These are phyloP conservation scores for Inosperma sp. DNA, from an alignment of 768 basidiomycete genomes.

Conservation along the genomic window DNA sequence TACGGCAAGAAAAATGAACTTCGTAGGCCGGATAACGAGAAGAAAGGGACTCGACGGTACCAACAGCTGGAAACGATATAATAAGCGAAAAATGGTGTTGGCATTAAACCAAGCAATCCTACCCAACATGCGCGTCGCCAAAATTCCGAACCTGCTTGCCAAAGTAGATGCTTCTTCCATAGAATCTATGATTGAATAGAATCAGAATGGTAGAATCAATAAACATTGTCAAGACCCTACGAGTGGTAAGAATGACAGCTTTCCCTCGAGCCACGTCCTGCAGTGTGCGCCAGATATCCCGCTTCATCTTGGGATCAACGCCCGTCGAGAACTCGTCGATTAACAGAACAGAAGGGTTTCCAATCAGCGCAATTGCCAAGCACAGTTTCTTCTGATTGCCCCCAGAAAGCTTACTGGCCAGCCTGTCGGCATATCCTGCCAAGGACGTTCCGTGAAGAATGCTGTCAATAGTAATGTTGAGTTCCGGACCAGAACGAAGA, in stretches of 20 bases:
- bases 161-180: constrained; percentile 84
- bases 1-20: constrained; percentile 67
- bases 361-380: constrained; percentile 69
- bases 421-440: constrained; percentile 55
- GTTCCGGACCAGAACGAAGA: constrained; percentile 43
- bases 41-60: constrained; percentile 58
- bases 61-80: constrained; percentile 48
- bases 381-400: constrained; percentile 77
- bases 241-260: constrained; percentile 68
- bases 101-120: constrained; percentile 15
- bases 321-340: constrained; percentile 85
- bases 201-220: neutral
- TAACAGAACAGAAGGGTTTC: constrained; percentile 71
- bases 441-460: constrained; percentile 59
- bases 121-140: constrained; percentile 70
- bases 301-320: constrained; percentile 77
- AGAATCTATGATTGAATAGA: constrained; percentile 44
- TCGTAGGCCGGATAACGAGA: constrained; percentile 71
- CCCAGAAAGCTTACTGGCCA: constrained; percentile 72
- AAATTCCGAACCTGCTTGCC: constrained; percentile 72
- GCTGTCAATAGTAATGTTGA: constrained; percentile 49
- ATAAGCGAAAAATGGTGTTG: neutral
- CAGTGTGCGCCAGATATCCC: constrained; percentile 78
- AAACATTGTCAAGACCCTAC: constrained; percentile 34
- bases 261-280: constrained; percentile 61